phyloP scores from a whole-genome alignment of 768 basidiomycete species.

The Boletellus emodensis region DNA sequence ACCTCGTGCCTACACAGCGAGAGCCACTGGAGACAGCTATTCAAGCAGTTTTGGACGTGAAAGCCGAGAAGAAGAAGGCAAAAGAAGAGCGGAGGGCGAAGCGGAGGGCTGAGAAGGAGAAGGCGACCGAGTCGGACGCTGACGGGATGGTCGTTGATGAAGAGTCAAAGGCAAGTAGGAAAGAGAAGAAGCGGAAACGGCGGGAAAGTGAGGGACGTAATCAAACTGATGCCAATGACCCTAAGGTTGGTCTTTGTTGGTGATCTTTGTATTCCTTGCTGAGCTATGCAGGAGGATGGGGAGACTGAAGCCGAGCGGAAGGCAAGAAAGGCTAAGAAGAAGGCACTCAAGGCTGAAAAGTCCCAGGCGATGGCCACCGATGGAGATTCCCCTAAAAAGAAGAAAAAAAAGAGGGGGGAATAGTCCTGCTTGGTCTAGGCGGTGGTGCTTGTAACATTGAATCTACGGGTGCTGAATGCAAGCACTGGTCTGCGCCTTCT shows the following conservation, averaged over 20 bases:
- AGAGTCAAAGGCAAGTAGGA: slow-evolving; percentile 36
- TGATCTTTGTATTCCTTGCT: slow-evolving; percentile 5
- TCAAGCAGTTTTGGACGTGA: slow-evolving; percentile 72
- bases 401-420: slow-evolving; percentile 35
- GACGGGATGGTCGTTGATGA: slow-evolving; percentile 45
- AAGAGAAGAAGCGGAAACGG: slow-evolving; percentile 45
- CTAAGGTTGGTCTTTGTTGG: slow-evolving; percentile 37
- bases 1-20: slow-evolving; percentile 82
- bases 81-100: slow-evolving; percentile 78
- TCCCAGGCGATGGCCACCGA: slow-evolving; percentile 41
- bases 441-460: neutral
- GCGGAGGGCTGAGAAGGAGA: slow-evolving; percentile 52
- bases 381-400: slow-evolving; percentile 44
- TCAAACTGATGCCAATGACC: slow-evolving; percentile 35
- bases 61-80: slow-evolving; percentile 78
- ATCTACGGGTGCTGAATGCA: neutral
- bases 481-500: neutral
- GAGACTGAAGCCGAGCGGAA: slow-evolving; percentile 86
- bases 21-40: slow-evolving; percentile 75
- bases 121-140: slow-evolving; percentile 37
- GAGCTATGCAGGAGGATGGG: slow-evolving; percentile 34
- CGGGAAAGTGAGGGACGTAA: slow-evolving; percentile 54
- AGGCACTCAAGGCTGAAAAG: slow-evolving; percentile 76
- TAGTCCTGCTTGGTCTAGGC: slow-evolving; percentile 13
- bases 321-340: slow-evolving; percentile 74